phyloP scores from a whole-genome alignment of 2,329 filamentous ascomycete genomes.

The Capronia coronata region DNA sequence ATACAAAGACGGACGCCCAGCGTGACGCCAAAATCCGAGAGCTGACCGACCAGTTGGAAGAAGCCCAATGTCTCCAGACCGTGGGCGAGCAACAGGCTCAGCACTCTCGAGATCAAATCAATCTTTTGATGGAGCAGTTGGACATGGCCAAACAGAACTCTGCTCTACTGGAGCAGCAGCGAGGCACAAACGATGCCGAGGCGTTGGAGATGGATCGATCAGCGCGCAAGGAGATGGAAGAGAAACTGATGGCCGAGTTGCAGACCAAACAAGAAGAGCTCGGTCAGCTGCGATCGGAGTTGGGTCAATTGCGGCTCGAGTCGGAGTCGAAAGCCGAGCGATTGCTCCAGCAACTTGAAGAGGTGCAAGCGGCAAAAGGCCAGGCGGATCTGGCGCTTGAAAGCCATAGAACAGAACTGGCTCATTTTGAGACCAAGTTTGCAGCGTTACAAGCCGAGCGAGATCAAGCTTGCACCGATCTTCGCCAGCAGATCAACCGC shows the following conservation, averaged over 20 bases:
- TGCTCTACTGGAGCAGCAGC: slow-evolving; percentile 33
- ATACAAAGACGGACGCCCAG: slow-evolving; percentile 70
- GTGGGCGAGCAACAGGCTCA: slow-evolving; percentile 43
- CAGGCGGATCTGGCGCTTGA: slow-evolving; percentile 24
- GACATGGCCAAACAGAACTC: slow-evolving; percentile 37
- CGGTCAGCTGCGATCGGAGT: slow-evolving; percentile 28
- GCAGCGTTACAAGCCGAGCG: slow-evolving; percentile 8
- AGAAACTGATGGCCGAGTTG: slow-evolving; percentile 16
- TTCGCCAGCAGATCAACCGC: slow-evolving; percentile 26
- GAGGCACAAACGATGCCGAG: slow-evolving; percentile 31
- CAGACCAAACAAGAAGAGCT: slow-evolving; percentile 31
- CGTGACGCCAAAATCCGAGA: slow-evolving; percentile 45
- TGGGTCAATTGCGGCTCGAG: slow-evolving; percentile 22
- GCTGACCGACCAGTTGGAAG: slow-evolving; percentile 45
- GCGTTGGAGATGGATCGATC: slow-evolving; percentile 23
- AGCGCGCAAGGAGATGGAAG: slow-evolving; percentile 22
- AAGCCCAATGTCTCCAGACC: slow-evolving; percentile 60
- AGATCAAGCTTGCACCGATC: slow-evolving; percentile 23
- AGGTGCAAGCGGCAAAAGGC: slow-evolving; percentile 11
- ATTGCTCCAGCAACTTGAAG: slow-evolving; percentile 11
- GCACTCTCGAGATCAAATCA: slow-evolving; percentile 37
- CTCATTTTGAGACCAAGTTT: background rate
- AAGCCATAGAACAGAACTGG: slow-evolving; percentile 12
- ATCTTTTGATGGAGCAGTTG: slow-evolving; percentile 40
- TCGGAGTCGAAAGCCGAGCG: slow-evolving; percentile 18